phyloP scores from a whole-genome alignment of 2,329 filamentous ascomycete genomes.

The Pseudopithomyces maydicus region DNA sequence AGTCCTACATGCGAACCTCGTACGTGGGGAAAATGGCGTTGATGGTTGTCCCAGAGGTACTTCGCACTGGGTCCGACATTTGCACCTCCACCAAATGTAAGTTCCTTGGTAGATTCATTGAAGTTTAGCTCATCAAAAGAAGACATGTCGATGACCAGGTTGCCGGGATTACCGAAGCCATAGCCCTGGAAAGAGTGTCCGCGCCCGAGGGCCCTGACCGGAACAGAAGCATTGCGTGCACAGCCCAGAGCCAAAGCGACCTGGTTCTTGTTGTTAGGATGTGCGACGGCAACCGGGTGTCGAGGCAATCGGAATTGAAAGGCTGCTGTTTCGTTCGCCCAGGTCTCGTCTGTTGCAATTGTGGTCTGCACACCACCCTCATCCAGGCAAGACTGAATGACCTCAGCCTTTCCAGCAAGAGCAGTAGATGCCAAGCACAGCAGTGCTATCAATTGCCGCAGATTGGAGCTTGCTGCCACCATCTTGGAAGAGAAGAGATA shows the following conservation, averaged over 20 bases:
- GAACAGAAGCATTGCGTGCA: not conserved
- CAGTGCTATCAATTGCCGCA: not conserved
- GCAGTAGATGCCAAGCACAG: not conserved
- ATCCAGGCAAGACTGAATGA: not conserved
- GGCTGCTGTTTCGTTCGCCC: not conserved
- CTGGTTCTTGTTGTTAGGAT: not conserved
- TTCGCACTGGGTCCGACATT: not conserved
- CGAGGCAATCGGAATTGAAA: not conserved
- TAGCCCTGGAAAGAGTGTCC: conserved; percentile 1
- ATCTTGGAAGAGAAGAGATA: not conserved
- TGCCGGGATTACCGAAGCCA: not conserved
- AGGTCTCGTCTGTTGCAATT: not conserved
- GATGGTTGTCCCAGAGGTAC: conserved; percentile 1
- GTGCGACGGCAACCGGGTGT: not conserved
- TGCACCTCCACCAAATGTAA: not conserved
- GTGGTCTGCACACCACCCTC: not conserved
- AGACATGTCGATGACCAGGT: conserved; percentile 1
- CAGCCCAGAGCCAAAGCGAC: not conserved
- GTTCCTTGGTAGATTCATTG: not conserved
- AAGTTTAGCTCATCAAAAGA: not conserved
- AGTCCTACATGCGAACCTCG: not conserved
- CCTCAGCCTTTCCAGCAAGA: not conserved
- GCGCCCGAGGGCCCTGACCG: not conserved
- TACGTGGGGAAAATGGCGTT: not conserved
- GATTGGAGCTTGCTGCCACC: not conserved